phyloP scores from a whole-genome alignment of 2,329 filamentous ascomycete genomes.

The Trematosphaeria pertusa region DNA sequence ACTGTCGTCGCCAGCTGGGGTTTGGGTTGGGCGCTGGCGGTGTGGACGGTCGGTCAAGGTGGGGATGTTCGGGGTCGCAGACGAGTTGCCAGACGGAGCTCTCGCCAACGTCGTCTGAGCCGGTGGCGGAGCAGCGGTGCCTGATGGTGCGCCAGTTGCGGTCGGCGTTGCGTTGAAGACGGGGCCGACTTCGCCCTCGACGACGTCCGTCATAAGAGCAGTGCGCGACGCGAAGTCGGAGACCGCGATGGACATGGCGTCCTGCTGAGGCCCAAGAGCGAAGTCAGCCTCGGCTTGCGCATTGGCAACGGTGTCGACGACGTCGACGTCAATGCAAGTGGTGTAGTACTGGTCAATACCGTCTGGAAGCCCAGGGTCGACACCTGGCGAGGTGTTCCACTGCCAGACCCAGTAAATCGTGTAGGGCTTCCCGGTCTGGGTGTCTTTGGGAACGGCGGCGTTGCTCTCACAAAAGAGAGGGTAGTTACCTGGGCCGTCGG shows the following conservation, averaged over 20 bases:
- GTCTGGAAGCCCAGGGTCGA: conserved; percentile 50
- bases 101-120: background rate
- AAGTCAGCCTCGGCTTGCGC: conserved; percentile 22
- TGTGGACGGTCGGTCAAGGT: conserved; percentile 4
- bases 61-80: conserved; percentile 4
- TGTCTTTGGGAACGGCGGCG: conserved; percentile 73
- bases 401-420: conserved; percentile 98
- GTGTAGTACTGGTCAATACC: conserved; percentile 66
- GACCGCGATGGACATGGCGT: conserved; percentile 51
- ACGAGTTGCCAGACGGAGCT: background rate
- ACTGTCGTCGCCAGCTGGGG: background rate
- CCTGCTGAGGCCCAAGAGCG: conserved; percentile 47
- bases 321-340: conserved; percentile 63
- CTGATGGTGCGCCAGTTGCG: conserved; percentile 6
- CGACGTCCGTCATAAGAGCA: conserved; percentile 42
- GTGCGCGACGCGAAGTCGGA: conserved; percentile 49
- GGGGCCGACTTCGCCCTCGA: conserved; percentile 38
- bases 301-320: conserved; percentile 44
- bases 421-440: conserved; percentile 69
- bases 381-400: conserved; percentile 62
- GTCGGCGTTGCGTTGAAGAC: conserved; percentile 22
- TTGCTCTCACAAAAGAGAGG: conserved; percentile 83
- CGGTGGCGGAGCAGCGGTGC: background rate
- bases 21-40: conserved; percentile 1
- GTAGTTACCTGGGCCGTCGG: conserved; percentile 43